These are phyloP conservation scores for Eimeria zaria DNA, from an alignment of 169 alveolate genomes.

Conservation along the genomic window DNA sequence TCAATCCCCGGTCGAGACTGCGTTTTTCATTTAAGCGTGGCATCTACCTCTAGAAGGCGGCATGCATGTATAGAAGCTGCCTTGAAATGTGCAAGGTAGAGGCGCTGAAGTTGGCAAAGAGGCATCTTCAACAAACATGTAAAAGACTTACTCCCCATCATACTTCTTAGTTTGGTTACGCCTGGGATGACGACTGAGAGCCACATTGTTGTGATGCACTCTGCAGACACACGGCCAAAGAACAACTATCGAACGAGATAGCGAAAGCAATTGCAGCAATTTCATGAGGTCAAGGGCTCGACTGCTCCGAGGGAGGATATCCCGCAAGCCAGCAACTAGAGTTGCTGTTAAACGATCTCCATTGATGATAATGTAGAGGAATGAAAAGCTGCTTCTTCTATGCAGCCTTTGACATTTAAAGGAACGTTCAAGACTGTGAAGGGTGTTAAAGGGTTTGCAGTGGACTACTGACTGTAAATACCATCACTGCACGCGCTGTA, in stretches of 20 bases:
- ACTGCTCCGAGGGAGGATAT: not conserved
- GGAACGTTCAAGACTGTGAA: not conserved
- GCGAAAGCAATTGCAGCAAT: not conserved
- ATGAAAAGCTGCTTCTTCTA: not conserved
- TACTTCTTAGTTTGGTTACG: not conserved
- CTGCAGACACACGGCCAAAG: constrained; percentile 12
- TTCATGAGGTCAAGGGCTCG: not conserved
- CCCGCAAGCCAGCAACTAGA: not conserved
- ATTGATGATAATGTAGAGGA: not conserved
- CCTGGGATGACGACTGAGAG: constrained; percentile 45
- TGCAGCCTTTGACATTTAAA: not conserved
- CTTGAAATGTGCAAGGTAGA: not conserved
- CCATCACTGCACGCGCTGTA: not conserved
- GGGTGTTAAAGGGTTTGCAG: not conserved
- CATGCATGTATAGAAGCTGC: not conserved
- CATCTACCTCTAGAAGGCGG: not conserved
- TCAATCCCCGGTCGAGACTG: not conserved
- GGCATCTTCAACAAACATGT: not conserved
- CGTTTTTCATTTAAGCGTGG: not conserved
- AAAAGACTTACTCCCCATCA: constrained; percentile 51
- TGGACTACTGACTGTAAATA: constrained; percentile 19
- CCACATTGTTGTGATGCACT: constrained; percentile 21
- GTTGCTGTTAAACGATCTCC: not conserved
- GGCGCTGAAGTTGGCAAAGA: not conserved
- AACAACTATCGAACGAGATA: not conserved